These are phyloP conservation scores for Hyaloscypha variabilis DNA, from an alignment of 495 filamentous ascomycete genomes.

Conservation along the genomic window DNA sequence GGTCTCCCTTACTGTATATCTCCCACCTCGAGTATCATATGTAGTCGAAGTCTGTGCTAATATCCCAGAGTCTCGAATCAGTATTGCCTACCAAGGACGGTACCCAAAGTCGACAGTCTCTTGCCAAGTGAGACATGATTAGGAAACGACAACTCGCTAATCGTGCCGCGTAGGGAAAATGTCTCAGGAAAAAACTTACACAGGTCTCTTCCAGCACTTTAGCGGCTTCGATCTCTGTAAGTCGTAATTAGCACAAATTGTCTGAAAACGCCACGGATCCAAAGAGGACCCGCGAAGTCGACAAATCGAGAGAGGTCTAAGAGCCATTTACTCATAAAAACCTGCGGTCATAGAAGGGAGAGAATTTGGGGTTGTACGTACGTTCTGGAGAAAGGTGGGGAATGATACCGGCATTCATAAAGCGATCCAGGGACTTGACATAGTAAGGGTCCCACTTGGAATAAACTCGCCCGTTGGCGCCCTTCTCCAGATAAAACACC, in stretches of 20 bases:
- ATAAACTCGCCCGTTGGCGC: conserved; percentile 46
- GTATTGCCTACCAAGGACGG: neutral
- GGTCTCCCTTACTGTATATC: conserved; percentile 45
- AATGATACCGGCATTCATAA: conserved; percentile 66
- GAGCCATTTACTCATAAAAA: neutral
- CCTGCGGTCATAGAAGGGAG: neutral
- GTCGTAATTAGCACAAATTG: neutral
- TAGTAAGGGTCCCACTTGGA: conserved; percentile 82
- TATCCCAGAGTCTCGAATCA: neutral
- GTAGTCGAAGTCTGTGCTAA: conserved; percentile 57
- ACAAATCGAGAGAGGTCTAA: neutral
- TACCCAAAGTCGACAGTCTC: neutral
- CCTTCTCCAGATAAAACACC: conserved; percentile 72
- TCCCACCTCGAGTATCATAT: conserved; percentile 79
- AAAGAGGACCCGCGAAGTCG: neutral
- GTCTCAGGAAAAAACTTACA: conserved; percentile 1
- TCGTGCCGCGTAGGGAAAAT: too few species aligned
- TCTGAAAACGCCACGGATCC: neutral
- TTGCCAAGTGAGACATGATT: neutral
- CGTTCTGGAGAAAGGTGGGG: conserved; percentile 64
- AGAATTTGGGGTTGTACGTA: neutral
- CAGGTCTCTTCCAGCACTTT: conserved; percentile 69
- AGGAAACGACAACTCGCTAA: too few species aligned
- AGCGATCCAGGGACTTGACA: conserved; percentile 66
- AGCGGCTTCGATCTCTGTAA: conserved; percentile 56